Evolutionary conservation across 2,329 filamentous ascomycete genomes (phyloP).

Genomic region (Neurospora sp.): DNA sequence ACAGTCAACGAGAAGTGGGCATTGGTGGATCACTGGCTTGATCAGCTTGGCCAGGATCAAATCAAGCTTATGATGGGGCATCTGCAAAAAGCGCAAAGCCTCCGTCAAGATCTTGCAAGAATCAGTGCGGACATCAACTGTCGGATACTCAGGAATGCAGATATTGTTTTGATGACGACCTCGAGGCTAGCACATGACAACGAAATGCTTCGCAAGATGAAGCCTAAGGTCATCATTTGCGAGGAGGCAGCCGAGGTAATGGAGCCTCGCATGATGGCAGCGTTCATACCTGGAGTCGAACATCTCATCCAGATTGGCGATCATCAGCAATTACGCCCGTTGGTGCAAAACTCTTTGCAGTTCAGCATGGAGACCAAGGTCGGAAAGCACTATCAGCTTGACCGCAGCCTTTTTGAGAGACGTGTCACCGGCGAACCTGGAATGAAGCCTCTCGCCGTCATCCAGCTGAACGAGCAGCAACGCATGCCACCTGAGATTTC

Average conservation of each 20-base stretch:
- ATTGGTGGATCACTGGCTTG: conserved; percentile 10
- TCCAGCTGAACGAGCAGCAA: conserved; percentile 45
- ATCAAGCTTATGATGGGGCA: conserved; percentile 1
- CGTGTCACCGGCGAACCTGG: conserved; percentile 23
- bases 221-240: conserved; percentile 49
- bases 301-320: conserved; percentile 53
- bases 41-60: background rate
- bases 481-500: conserved; percentile 59
- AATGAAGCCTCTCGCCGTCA: conserved; percentile 20
- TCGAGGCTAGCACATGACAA: conserved; percentile 46
- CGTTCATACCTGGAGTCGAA: conserved; percentile 37
- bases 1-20: conserved; percentile 1
- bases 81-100: background rate
- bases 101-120: conserved; percentile 8
- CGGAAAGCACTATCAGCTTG: conserved; percentile 41
- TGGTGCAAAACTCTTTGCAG: conserved; percentile 37
- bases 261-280: conserved; percentile 51
- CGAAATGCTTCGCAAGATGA: conserved; percentile 36
- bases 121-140: conserved; percentile 25
- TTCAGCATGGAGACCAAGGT: conserved; percentile 24
- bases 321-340: conserved; percentile 51
- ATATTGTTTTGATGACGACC: conserved; percentile 51
- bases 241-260: conserved; percentile 63
- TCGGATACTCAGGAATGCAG: conserved; percentile 27
- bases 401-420: conserved; percentile 52